Evolutionary conservation across 2,329 filamentous ascomycete species (phyloP), one percentile per base, ranked within the genome.

Genomic region (Fusarium begoniae): DNA sequence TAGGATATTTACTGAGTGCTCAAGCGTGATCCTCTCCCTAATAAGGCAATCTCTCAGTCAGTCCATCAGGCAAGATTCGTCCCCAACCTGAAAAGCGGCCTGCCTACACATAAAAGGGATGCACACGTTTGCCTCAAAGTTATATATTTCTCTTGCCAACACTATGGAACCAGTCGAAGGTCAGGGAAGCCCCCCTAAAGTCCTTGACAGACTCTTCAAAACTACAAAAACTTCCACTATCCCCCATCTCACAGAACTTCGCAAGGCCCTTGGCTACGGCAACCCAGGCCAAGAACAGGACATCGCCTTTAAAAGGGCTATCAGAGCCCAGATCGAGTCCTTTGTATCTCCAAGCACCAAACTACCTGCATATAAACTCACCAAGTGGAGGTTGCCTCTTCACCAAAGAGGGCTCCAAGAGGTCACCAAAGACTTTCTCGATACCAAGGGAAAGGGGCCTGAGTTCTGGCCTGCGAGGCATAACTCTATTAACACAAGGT

Each of bases 381-480:
- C 65, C 5, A 58, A 44, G 47, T 77, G 75, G 75, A 70, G 30
- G 35, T 37, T n/a, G 2, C 43, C 47, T 28, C 14, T 24, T 13
- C 75, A 77, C 15, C 73, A 76, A 11, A 58, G 45, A 40, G 75
- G 71, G 6, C 60, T 77, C 24, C 30, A 63, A n/a, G 73, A 77
- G 20, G 53, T 77, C 44, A 64, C 71, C 6, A 57, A 55, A 10
- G 43, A 64, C n/a, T 77, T 77, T 14, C 66, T 77, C 8, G 40
- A 68, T 11, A 45, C 35, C 6, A 40, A 76, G 22, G 54, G 45
- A 8, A 77, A 70, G 26, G 75, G 75, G 10, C 7, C 8, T 8
- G 50, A 71, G 15, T 77, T 69, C 43, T 78, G 76, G 76, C 76
- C 76, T 2, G 63, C 69, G 12, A 56, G 63, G 8, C n/a, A 37